phyloP scores from a whole-genome alignment of 805 yeast species.

The Ogataea populi-albae region DNA sequence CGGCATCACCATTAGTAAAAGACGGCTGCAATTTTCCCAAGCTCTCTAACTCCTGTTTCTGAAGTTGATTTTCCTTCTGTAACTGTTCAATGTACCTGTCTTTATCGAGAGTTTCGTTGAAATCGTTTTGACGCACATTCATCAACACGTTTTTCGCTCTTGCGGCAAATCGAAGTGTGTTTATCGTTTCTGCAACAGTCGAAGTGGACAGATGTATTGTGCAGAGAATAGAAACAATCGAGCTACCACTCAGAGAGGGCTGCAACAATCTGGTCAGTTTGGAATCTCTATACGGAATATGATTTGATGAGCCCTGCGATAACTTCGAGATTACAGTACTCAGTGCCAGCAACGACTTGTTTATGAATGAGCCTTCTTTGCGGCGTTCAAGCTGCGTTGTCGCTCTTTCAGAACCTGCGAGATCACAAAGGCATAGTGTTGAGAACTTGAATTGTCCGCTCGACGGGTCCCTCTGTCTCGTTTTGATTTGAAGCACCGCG shows the following conservation, averaged over 20 bases:
- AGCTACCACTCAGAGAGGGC: slow-evolving; percentile 86
- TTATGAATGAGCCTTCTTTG: slow-evolving; percentile 91
- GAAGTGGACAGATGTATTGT: slow-evolving; percentile 70
- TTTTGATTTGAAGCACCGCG: slow-evolving; percentile 73
- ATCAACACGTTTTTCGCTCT: slow-evolving; percentile 84
- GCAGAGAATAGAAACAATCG: slow-evolving; percentile 81
- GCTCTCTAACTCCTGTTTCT: slow-evolving; percentile 48
- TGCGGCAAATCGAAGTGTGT: slow-evolving; percentile 88
- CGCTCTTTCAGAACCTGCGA: slow-evolving; percentile 96
- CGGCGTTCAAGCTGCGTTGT: slow-evolving; percentile 73
- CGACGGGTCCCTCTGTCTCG: slow-evolving; percentile 43
- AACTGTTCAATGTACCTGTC: slow-evolving; percentile 56
- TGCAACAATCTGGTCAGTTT: slow-evolving; percentile 86
- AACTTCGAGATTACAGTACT: slow-evolving; percentile 90
- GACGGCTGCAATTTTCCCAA: slow-evolving; percentile 18
- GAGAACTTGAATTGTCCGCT: slow-evolving; percentile 43
- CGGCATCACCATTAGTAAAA: slow-evolving; percentile 4
- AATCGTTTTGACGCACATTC: slow-evolving; percentile 55
- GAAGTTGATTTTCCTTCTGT: slow-evolving; percentile 57
- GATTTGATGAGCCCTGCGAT: slow-evolving; percentile 39
- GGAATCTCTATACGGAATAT: slow-evolving; percentile 91
- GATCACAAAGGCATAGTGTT: slow-evolving; percentile 82
- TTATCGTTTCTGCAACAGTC: slow-evolving; percentile 72
- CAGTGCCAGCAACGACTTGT: slow-evolving; percentile 83
- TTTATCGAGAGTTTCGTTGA: slow-evolving; percentile 36